Base-by-base conservation (phyloP, 768 basidiomycete genomes). In the Hericium alpestre region DNA sequence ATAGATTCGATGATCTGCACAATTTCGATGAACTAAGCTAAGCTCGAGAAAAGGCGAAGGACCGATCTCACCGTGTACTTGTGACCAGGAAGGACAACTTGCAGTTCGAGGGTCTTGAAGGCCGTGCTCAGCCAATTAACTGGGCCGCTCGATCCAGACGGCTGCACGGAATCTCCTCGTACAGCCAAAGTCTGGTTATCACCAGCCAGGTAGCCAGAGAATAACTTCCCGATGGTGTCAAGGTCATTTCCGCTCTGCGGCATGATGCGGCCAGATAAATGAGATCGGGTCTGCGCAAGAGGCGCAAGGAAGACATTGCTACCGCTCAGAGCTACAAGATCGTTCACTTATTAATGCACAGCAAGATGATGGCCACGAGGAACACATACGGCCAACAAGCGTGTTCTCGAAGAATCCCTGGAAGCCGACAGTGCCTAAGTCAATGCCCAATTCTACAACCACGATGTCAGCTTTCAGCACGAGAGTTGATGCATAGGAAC, bases 91-190 rank as follows among this genome's bases (percentile, higher is more conserved):
- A 89, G 72, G 27, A 71, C 76, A 27, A 88, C 85, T 7, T 77
- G 60, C 9, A 89, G 74, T 7, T 78, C 75, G 37, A 88, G 69
- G 5, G 83, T 80, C 69, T 82, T 75, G 72, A 88, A 87, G 5
- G 86, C 86, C n/a, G 77, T 73, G 49, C 77, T 84, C 41, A 89
- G 67, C 86, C 86, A 87, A 3, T 68, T 66, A 13, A 87, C 81
- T 0, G 79, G 71, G 20, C 68, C 69, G 56, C 68, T 71, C 1
- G 81, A 71, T 22, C 81, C 82, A 10, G 71, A 66, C 12, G 86
- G 83, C 54, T 81, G 78, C 6, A 87, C 84, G 16, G 79, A 78
- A 38, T 79, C 71, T 23, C 86, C 86, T 25, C 72, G 74, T 13
- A 83, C 80, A 23, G 72, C 69, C 48, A 88, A 72, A 0, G 83